Base-by-base conservation (phyloP, 805 yeast genomes). In the Candida jianshihensis region DNA sequence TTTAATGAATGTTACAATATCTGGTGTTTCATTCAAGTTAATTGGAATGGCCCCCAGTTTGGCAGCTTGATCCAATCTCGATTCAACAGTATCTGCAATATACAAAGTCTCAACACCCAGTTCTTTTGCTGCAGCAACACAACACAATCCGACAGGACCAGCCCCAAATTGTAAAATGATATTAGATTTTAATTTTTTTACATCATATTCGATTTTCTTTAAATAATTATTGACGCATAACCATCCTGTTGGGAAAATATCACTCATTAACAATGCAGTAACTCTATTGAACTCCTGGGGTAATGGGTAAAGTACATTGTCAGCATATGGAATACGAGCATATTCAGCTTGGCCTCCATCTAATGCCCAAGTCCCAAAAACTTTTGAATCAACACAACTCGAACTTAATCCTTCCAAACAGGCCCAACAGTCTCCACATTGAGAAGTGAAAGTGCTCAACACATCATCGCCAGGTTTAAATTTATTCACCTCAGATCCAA, bases 131-230 rank as follows among this genome's bases (percentile, higher is more conserved):
- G 75, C 83, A 26, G 79, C 77, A 29, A 83, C 79, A 45, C 76
- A 71, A 41, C 82, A 69, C 27, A 82, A 60, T 9, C 94, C 94
- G 38, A 84, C 84, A 9, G 92, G 90, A 8, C 83, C 83, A 9
- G 76, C 69, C 1, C 82, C 83, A 5, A 76, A 48, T 41, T 73
- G 79, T 31, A 75, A 60, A 5, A 73, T 56, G 1, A 63, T 63
- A 18, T 68, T 47, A 14, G 60, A 64, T 26, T 54, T 48, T 4
- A 64, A 48, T 19, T 57, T 50, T 15, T 57, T 55, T 20, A 57
- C 56, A 29, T 63, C 56, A 30, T 63, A 58, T 15, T 33, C n/a
- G 17, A 52, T 47, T 40, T 54, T 62, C 41, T 66, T 66, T 31
- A 70, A 50, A 40, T 70, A 68, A 46, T 74, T 73, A 40, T 66